A percentile compares a stretch with the other conserved stretches of the same genome.
Evolutionary conservation across 495 filamentous ascomycete species (phyloP).

Genomic region (Xylaria sp.): DNA sequence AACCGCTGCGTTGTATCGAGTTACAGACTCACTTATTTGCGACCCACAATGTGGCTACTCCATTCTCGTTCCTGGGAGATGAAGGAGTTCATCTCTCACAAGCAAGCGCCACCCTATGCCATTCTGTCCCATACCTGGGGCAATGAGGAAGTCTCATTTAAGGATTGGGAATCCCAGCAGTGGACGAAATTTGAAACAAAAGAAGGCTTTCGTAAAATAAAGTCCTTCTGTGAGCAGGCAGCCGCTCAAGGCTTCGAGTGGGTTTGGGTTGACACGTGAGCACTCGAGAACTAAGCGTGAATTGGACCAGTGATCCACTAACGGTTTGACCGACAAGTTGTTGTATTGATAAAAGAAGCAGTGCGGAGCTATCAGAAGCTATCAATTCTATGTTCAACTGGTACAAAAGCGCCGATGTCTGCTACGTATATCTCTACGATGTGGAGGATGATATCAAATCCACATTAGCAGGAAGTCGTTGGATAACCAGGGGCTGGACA

Average conservation of each 20-base stretch:
- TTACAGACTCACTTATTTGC: too few relatives aligned
- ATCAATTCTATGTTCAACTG: constrained; percentile 41
- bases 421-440: constrained; percentile 48
- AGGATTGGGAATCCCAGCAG: constrained; percentile 27
- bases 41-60: constrained; percentile 28
- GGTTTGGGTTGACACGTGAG: constrained; percentile 48
- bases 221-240: constrained; percentile 39
- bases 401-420: constrained; percentile 41
- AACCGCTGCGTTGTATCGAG: neutral
- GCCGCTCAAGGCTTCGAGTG: constrained; percentile 37
- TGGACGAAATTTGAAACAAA: constrained; percentile 28
- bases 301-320: neutral
- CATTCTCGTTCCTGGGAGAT: constrained; percentile 28
- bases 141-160: constrained; percentile 33
- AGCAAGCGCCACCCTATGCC: constrained; percentile 33
- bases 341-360: constrained; percentile 50
- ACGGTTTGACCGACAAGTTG: constrained; percentile 29
- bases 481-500: constrained; percentile 53
- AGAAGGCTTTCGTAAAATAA: constrained; percentile 39
- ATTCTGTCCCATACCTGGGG: constrained; percentile 44
- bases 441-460: constrained; percentile 30
- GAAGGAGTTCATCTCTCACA: constrained; percentile 30
- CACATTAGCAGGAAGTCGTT: constrained; percentile 31
- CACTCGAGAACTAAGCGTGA: neutral
- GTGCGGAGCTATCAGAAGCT: constrained; percentile 45